Percentiles rank a stretch among this genome's conserved stretches.
phyloP scores from a whole-genome alignment of 768 basidiomycete species.

The Suillus decipiens region DNA sequence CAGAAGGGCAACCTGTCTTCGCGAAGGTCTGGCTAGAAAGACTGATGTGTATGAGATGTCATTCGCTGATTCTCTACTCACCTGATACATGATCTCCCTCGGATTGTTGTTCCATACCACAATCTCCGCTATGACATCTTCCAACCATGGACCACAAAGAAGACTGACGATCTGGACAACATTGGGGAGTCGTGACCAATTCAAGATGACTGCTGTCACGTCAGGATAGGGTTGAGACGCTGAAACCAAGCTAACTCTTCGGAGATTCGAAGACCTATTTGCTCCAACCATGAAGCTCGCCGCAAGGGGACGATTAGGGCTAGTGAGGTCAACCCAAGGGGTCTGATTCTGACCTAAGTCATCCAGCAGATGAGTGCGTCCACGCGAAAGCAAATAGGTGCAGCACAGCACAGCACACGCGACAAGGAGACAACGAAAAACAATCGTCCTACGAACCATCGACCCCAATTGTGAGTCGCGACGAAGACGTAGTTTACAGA shows the following conservation, averaged over 20 bases:
- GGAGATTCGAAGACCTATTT: not conserved
- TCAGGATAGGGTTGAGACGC: constrained; percentile 30
- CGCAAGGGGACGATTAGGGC: constrained; percentile 20
- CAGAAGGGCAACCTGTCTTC: constrained; percentile 40
- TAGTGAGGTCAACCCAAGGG: constrained; percentile 17
- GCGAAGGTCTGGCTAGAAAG: constrained; percentile 41
- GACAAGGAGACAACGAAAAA: constrained; percentile 3
- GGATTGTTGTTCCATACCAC: constrained; percentile 69
- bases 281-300: constrained; percentile 18
- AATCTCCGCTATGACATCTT: constrained; percentile 48
- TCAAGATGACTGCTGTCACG: constrained; percentile 60
- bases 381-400: not conserved
- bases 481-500: not conserved
- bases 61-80: constrained; percentile 26
- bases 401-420: not conserved
- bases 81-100: constrained; percentile 40
- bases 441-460: constrained; percentile 1
- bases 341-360: not conserved
- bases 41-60: not conserved
- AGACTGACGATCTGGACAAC: constrained; percentile 54
- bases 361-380: not conserved
- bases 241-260: not conserved
- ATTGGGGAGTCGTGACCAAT: constrained; percentile 69
- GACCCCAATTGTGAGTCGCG: not conserved
- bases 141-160: constrained; percentile 49